Evolutionary conservation across 352 stramenopile species (phyloP).

Genomic region (Lagenidium giganteum): DNA sequence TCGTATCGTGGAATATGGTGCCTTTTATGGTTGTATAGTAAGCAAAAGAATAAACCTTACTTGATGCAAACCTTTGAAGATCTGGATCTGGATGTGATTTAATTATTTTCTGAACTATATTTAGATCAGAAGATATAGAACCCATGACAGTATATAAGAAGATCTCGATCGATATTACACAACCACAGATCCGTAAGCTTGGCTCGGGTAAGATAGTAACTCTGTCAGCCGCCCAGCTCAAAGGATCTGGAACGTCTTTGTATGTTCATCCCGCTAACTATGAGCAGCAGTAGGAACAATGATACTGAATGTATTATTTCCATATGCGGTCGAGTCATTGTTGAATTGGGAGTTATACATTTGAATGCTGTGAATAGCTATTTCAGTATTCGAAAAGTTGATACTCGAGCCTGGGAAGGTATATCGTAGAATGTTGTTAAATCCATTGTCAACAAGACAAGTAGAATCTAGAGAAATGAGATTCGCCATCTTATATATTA

Average conservation of each 20-base stretch:
- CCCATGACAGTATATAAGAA: slow-evolving; percentile 8
- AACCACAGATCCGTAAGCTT: not conserved
- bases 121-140: too few relatives aligned
- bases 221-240: slow-evolving; percentile 1
- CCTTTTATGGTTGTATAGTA: too few relatives aligned
- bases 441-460: slow-evolving; percentile 19
- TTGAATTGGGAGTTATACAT: slow-evolving; percentile 22
- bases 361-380: slow-evolving; percentile 12
- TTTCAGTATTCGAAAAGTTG: slow-evolving; percentile 14
- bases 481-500: too few relatives aligned
- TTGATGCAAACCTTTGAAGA: too few relatives aligned
- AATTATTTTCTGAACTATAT: slow-evolving; percentile 12
- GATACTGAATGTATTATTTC: slow-evolving; percentile 15
- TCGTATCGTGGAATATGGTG: too few relatives aligned
- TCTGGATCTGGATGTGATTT: slow-evolving; percentile 14
- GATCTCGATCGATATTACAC: slow-evolving; percentile 1
- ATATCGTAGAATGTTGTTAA: slow-evolving; percentile 14
- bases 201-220: not conserved
- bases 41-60: too few relatives aligned
- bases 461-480: too few relatives aligned
- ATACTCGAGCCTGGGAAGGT: slow-evolving; percentile 5
- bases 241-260: slow-evolving; percentile 3
- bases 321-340: slow-evolving; percentile 10
- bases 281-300: slow-evolving; percentile 12
- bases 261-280: slow-evolving; percentile 15